phyloP scores from a whole-genome alignment of 192 early-diverging fungal genomes.

The Coemansia sp. region DNA sequence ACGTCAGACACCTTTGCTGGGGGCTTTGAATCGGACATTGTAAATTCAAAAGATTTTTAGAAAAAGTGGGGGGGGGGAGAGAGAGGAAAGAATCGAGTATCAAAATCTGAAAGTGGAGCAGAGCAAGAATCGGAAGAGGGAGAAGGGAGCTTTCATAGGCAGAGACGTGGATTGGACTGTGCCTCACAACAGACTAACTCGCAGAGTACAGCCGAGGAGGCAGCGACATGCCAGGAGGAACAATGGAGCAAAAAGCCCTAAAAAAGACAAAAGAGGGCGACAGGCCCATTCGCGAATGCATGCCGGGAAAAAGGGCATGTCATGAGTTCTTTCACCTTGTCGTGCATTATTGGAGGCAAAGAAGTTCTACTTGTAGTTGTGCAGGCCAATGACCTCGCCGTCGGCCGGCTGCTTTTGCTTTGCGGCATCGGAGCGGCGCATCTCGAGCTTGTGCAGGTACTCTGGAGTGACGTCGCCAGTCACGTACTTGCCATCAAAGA shows the following conservation, averaged over 20 bases:
- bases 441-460: constrained; percentile 62
- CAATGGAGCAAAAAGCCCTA: background rate
- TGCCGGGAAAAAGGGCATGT: background rate
- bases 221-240: background rate
- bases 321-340: background rate
- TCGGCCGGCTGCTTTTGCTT: constrained; percentile 35
- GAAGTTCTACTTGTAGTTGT: constrained; percentile 43
- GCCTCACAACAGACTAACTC: background rate
- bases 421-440: constrained; percentile 40
- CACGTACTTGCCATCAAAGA: constrained; percentile 94
- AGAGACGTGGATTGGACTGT: background rate
- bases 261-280: background rate
- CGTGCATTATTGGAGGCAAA: background rate
- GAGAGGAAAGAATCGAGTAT: background rate
- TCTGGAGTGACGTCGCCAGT: constrained; percentile 72
- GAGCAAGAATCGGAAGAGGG: background rate
- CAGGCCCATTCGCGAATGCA: constrained; percentile 4
- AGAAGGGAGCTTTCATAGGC: background rate
- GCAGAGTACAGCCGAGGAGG: background rate
- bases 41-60: background rate
- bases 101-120: background rate
- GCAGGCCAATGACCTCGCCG: constrained; percentile 51
- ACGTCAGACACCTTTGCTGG: constrained; percentile 8
- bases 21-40: constrained; percentile 3
- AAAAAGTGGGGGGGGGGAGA: too few species aligned